Evolutionary conservation across 257 asterid genomes (phyloP), one percentile per base, ranked within the genome.

Genomic region (Jaltomata sinuosa): DNA sequence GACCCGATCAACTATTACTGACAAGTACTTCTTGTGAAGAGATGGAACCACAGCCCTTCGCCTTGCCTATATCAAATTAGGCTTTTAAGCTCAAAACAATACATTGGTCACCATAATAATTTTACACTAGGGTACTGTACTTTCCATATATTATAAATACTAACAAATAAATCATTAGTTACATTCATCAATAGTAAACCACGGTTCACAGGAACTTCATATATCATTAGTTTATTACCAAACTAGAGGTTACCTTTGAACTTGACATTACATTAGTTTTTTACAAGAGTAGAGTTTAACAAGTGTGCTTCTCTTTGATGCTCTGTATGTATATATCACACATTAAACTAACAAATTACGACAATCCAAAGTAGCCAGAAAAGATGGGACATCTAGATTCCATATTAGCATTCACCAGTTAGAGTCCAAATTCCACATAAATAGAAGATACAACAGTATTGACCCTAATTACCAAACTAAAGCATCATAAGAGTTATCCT

Each of bases 21-120:
- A 94, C 93, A 96, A 92, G 94, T 94, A 96, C 91, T 92, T 94
- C 97, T 92, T 96, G 98, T 96, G 99, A 91, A 96, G 99, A 32
- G 98, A 96, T 82, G 99, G 99, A 88, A 93, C 98, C 92, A 96
- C 98, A 64, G 99, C 98, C 89, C 98, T 91, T 88, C 99, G 97
- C 92, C 99, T 92, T 87, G 85, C 98, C 98, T 96, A 91, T 84
- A 88, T 89, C 84, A 85, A 88, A 85, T 84, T 76, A 79, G 85
- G 83, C 21, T 9, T 64, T 64, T 64, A 55, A 88, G 77, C 83
- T 79, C 84, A 86, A 89, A 61, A 69, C 31, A 85, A 31, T 22
- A 83, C 88, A 83, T 84, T 76, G 62, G 42, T 27, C 25, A 50
- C 61, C 61, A 76, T 27, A 76, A 76, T 76, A 49, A 25, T 74